Evolutionary conservation across 306 rosid genomes (phyloP), one percentile per base, ranked within the genome.

Genomic region (Cercis canadensis): DNA sequence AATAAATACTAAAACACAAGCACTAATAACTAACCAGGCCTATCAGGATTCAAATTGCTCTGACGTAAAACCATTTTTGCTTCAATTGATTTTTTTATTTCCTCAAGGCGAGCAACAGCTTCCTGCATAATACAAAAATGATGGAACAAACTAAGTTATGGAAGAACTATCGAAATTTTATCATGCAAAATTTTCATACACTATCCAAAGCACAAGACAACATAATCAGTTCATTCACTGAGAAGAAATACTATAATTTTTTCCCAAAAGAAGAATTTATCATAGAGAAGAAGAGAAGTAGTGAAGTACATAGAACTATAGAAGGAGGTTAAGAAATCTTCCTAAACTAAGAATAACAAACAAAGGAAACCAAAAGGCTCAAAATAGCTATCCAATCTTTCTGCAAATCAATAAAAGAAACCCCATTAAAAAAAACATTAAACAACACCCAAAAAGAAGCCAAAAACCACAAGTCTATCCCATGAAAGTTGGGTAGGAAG

Each of bases 21-120:
- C 14, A 75, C 54, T 11, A 60, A 19, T 57, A 57, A 81, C 97
- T 75, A 69, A 95, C 99, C 97, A 70, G 99, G 99, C 80, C 99
- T 86, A 67, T 89, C 99, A 5, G 96, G 96, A 80, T 89, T 95
- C 87, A 89, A 80, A 91, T 95, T 95, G 87, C 86, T 84, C 43
- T 83, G 96, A 11, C 99, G 97, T 67, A 91, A 87, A 67, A 87
- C 81, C 87, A 89, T 77, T 81, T 91, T 95, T 33, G 96, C 86
- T 82, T 91, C 96, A n/a, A 91, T 61, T 16, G 97, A 87, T 71
- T 87, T 94, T 72, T 89, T 91, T 16, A 94, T 69, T 80, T 94
- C 99, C 84, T 91, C 97, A 40, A 83, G 95, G 62, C 93, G 96
- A 60, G 96, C 96, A 75, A 50, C 92, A 52, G 91, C 90, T 83